Base-by-base conservation (phyloP, 306 rosid genomes). In the Argentina anserina region DNA sequence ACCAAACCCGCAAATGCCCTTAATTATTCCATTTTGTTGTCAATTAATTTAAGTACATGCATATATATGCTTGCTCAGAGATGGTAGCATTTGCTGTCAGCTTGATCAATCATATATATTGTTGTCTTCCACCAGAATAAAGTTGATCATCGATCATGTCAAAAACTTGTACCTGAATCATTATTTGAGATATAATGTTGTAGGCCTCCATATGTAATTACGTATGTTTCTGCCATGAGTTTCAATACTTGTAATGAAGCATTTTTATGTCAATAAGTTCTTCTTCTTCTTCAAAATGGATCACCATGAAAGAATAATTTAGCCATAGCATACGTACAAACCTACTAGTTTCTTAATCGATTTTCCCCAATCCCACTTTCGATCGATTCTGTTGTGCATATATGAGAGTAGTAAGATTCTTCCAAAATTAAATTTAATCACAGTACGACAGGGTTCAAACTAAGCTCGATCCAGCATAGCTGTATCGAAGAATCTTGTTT, bases 1-100 rank as follows among this genome's bases (percentile, higher is more conserved):
- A 58, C n/a, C 20, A 45, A 14, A 59, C 45, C 29, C 78, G 50
- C 55, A 79, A 79, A 29, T 79, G 82, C 68, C 82, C 78, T 58
- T 53, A 33, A 14, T 63, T 72, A 8, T 15, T 21, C 3, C 28
- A 28, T 5, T 58, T 7, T 26, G 0, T 7, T 28, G 13, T 26
- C 10, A 28, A 58, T 52, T 70, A 1, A 23, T 23, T 34, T 36
- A 23, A 23, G 61, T 10, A 55, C 20, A 55, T 52, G 21, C 36
- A 45, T 45, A 26, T 67, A 25, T 67, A 45, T 67, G 63, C 36
- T 8, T 58, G 64, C 34, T 58, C 64, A 56, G 63, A 58, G 13
- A n/a, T n/a, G 64, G 37, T 58, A 10, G 17, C 34, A 25, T 14
- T 55, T 58, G 37, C 64, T 26, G 62, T 26, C 34, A 58, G 64